Evolutionary conservation across 164 flowering plant genomes (phyloP), one percentile per base, ranked within the genome.

Genomic region (Sextonia rubra): DNA sequence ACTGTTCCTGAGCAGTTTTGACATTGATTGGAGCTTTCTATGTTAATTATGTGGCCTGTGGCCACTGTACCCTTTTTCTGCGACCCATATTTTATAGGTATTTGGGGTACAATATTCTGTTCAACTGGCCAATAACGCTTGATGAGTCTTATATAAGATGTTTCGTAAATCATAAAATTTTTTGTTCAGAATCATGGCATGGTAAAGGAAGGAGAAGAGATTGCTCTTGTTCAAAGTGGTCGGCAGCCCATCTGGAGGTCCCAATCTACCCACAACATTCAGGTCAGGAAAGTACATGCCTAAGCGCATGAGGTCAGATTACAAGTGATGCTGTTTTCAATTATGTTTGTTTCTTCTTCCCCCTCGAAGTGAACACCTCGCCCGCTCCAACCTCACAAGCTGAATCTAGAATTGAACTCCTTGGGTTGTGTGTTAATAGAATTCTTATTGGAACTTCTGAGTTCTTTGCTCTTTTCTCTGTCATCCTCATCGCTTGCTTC

Each of bases 161-260:
- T 52, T 52, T n/a, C 68, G 3, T 29, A 44, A 66, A 44, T 66
- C 25, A 24, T 63, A 17, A 15, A 66, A 24, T 47, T 3, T 25
- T 18, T 14, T 47, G n/a, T 77, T 70, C 85, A 92, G 98, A 84
- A 84, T 48, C 95, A 89, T 78, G 99, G 98, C 29, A 86, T 93
- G 95, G 92, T 96, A 77, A 93, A 90, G 83, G 83, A 85, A 75
- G 99, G 98, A 60, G 97, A 96, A 75, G 90, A 96, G 68, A 86
- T 96, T 18, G 95, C 98, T 67, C 90, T 96, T 71, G 88, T 96
- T 78, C 97, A 91, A 83, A 96, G 98, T 71, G 99, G 99, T 47
- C 84, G 82, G 66, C 92, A 92, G 73, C 97, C 97, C 12, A 93
- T 93, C 69, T 96, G 99, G 99, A 90, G 99, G 72, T 83, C 80